Percentiles rank a stretch among this genome's conserved stretches.
phyloP scores from a whole-genome alignment of 208 protist species.

The Wallacemonas collosoma region DNA sequence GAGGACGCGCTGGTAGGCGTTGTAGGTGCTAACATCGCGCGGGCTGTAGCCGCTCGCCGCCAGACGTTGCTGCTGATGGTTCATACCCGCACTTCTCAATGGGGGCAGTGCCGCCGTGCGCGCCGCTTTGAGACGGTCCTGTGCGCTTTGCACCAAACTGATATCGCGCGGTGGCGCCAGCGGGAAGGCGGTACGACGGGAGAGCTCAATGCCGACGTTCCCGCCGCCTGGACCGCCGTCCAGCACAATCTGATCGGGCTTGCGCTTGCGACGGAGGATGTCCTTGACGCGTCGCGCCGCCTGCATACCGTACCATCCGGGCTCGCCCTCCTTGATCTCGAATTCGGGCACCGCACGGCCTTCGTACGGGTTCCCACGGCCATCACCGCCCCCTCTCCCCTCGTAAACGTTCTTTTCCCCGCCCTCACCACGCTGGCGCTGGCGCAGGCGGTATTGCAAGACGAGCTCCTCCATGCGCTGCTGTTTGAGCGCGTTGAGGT shows the following conservation, averaged over 20 bases:
- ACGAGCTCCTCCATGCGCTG: constrained; percentile 61
- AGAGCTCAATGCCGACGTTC: constrained; percentile 60
- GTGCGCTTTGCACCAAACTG: constrained; percentile 16
- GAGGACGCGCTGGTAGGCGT: constrained; percentile 37
- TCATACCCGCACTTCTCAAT: constrained; percentile 24
- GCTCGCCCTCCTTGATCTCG: constrained; percentile 50
- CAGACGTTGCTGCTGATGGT: constrained; percentile 24
- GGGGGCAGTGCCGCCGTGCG: constrained; percentile 34
- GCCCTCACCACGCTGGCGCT: constrained; percentile 14
- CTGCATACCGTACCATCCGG: constrained; percentile 77
- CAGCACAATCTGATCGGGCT: constrained; percentile 61
- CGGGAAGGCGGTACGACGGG: constrained; percentile 53
- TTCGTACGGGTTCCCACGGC: background rate
- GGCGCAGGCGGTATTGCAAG: constrained; percentile 38
- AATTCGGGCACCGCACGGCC: constrained; percentile 49
- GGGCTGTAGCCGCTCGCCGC: constrained; percentile 27
- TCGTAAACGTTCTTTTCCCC: constrained; percentile 14
- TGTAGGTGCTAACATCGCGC: constrained; percentile 49
- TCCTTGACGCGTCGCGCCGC: constrained; percentile 64
- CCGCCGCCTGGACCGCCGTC: constrained; percentile 48
- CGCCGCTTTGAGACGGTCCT: constrained; percentile 17
- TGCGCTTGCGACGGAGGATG: constrained; percentile 54
- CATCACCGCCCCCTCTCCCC: background rate
- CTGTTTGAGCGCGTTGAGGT: constrained; percentile 42
- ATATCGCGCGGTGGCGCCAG: constrained; percentile 15